These are phyloP conservation scores for Clonostachys byssicola DNA, from an alignment of 2,329 filamentous ascomycete species.

Conservation along the genomic window DNA sequence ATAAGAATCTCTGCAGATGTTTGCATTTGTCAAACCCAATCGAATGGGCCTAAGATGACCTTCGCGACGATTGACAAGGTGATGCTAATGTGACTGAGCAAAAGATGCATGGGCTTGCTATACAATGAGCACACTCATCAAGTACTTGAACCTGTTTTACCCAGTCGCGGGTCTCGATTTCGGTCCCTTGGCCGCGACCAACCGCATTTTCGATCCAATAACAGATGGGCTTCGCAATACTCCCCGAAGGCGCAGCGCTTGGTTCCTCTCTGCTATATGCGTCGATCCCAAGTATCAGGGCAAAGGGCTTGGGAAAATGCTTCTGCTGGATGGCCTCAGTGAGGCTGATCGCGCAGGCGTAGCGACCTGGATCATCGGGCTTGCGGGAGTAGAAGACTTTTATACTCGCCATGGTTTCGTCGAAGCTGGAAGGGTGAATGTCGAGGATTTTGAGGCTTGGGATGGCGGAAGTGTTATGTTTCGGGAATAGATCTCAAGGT, in stretches of 20 bases:
- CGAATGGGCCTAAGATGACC: too few species aligned
- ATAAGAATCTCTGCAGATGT: too few species aligned
- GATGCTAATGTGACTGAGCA: too few species aligned
- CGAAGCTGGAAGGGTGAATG: constrained; percentile 25
- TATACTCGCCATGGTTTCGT: constrained; percentile 25
- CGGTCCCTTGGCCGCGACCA: too few species aligned
- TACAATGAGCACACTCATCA: too few species aligned
- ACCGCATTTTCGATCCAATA: too few species aligned
- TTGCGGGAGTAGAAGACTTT: constrained; percentile 20
- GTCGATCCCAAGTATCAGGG: constrained; percentile 23
- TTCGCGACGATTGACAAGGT: too few species aligned
- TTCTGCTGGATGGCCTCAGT: constrained; percentile 21
- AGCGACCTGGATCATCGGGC: constrained; percentile 23
- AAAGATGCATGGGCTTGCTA: too few species aligned
- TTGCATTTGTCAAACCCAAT: too few species aligned
- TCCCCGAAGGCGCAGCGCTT: constrained; percentile 18
- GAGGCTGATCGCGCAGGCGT: constrained; percentile 17
- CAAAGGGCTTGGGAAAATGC: constrained; percentile 19
- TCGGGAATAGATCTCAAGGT: constrained; percentile 14
- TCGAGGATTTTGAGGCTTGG: constrained; percentile 26
- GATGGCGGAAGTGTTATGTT: constrained; percentile 30
- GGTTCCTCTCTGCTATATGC: constrained; percentile 27
- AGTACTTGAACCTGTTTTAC: too few species aligned
- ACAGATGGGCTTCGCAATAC: too few species aligned
- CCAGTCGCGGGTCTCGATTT: too few species aligned